Evolutionary conservation across 2,329 filamentous ascomycete genomes (phyloP).

Genomic region (Aspergillus fumigatiaffinis): DNA sequence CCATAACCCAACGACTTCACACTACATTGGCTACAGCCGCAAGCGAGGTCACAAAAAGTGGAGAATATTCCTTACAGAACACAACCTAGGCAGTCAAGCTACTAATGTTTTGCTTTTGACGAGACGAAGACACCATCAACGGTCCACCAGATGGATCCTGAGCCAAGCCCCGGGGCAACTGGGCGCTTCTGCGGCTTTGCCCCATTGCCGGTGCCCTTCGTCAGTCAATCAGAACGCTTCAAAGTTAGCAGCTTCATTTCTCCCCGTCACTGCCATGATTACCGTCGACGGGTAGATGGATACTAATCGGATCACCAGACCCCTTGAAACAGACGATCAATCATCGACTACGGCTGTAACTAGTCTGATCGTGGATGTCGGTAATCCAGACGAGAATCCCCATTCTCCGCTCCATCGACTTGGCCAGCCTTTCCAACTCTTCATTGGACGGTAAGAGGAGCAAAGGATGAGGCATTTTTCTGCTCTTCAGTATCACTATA

Average conservation of each 20-base stretch:
- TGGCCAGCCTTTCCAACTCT: neutral
- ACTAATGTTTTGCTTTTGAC: neutral
- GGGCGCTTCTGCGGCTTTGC: neutral
- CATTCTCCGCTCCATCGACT: neutral
- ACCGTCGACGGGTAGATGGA: neutral
- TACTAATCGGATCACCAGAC: neutral
- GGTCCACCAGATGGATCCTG: neutral
- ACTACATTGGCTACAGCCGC: neutral
- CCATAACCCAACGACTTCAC: neutral
- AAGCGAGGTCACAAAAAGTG: neutral
- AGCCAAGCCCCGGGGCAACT: neutral
- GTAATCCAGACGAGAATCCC: neutral
- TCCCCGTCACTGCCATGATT: neutral
- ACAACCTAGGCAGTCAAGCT: neutral
- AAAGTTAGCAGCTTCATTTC: neutral
- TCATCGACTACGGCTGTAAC: neutral
- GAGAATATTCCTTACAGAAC: neutral
- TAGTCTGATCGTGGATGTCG: neutral
- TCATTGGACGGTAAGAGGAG: neutral
- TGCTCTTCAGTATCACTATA: neutral
- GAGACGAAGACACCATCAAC: neutral
- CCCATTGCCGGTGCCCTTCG: neutral
- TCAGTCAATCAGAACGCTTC: neutral
- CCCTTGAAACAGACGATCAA: neutral
- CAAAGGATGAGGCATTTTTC: neutral